Conservation (phyloP, 2,329 filamentous ascomycete genomes). For the Penicillium brasilianum region DNA sequence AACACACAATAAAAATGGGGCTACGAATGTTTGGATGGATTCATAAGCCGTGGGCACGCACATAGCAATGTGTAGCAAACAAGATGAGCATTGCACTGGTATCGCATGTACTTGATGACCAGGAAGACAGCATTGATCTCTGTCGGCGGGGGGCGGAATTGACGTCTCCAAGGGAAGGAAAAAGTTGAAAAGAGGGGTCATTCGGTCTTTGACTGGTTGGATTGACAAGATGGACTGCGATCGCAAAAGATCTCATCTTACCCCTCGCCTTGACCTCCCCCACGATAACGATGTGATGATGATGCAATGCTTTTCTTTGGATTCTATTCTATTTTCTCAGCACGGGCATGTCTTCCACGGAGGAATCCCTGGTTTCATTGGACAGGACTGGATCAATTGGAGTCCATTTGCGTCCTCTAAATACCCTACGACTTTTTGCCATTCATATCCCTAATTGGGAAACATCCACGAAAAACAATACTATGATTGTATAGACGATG, state of each 20-base stretch:
- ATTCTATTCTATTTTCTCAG: neutral
- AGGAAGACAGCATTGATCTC: neutral
- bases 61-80: conserved; percentile 1
- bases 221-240: conserved; percentile 15
- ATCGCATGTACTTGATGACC: neutral
- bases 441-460: neutral
- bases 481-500: neutral
- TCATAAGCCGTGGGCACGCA: neutral
- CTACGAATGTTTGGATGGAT: neutral
- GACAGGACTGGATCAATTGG: neutral
- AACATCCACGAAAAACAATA: neutral
- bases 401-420: neutral
- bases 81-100: neutral
- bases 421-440: neutral
- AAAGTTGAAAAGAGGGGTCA: neutral
- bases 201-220: conserved; percentile 9
- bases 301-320: neutral
- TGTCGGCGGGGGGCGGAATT: conserved; percentile 5
- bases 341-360: neutral
- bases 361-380: neutral
- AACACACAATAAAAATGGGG: neutral
- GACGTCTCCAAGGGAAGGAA: conserved; percentile 1
- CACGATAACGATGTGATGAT: conserved; percentile 15
- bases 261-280: neutral
- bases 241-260: conserved; percentile 6